Base-by-base conservation (phyloP, 768 basidiomycete species). In the Rhodotorula diobovata region DNA sequence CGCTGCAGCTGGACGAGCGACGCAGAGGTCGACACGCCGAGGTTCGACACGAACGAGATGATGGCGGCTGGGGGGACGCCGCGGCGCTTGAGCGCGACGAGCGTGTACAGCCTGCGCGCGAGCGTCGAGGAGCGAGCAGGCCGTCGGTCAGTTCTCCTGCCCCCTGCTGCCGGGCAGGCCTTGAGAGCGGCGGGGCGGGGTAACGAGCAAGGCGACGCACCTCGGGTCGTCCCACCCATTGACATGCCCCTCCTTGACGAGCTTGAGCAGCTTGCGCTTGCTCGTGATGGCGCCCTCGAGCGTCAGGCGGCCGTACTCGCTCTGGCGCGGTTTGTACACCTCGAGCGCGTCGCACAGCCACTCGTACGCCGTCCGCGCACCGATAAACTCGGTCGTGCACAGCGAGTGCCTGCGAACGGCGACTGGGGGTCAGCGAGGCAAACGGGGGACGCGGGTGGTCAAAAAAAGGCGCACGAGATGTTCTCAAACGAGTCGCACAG, bases 331-430 rank as follows among this genome's bases (percentile, higher is more conserved):
- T 80, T 93, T 96, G 85, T 98, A 99, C 5, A 98, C 89, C 71
- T 90, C 91, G n/a, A 98, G 84, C 6, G 91, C 92, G 79, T 99
- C 95, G 77, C 96, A 99, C 21, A 99, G 86, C 96, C 96, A 99
- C 78, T 99, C 96, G 80, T 99, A 98, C 0, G 96, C 96, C 79
- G 93, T 90, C 65, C 96, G 90, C 5, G 96, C 93, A 32, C 88
- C 87, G 76, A 98, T 88, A 80, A 99, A 99, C 80, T 99, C 96
- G 50, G 87, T 87, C 1, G 96, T 99, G 78, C 96, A 99, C 12
- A 99, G 84, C 1, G 96, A 98, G 83, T 99, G 96, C 35, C 95
- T 98, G 68, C 25, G 37, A 4, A 56, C 5, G 48, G 23, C 45
- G 45, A 45, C 5, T 9, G 9, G 18, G 41, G 61, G 43, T 30